Conservation (phyloP, 2,329 filamentous ascomycete genomes). For the Macrophomina phaseolina region DNA sequence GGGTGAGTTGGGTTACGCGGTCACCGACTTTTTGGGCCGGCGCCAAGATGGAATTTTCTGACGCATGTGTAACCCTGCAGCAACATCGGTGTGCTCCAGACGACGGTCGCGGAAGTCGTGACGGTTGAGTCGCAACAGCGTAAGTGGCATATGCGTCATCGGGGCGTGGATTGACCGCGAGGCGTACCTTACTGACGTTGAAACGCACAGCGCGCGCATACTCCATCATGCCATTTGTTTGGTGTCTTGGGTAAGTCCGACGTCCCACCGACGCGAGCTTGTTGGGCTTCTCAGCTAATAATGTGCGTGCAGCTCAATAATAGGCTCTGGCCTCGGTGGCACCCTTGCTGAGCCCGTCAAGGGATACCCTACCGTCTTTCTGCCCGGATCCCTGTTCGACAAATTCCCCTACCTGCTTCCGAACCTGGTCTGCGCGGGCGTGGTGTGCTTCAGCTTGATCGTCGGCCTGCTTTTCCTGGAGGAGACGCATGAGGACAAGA, state of each 20-base stretch:
- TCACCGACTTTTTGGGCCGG: conserved; percentile 25
- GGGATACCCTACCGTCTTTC: conserved; percentile 78
- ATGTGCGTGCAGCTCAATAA: conserved; percentile 70
- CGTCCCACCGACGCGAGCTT: conserved; percentile 23
- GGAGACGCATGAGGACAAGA: conserved; percentile 88
- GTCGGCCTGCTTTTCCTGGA: conserved; percentile 88
- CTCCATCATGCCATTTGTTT: conserved; percentile 97
- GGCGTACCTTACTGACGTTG: conserved; percentile 34
- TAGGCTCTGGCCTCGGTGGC: conserved; percentile 90
- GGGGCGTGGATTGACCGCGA: conserved; percentile 20
- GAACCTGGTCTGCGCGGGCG: conserved; percentile 85
- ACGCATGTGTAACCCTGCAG: conserved; percentile 51
- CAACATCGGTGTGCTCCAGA: conserved; percentile 94
- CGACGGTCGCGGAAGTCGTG: conserved; percentile 91
- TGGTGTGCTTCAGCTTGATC: conserved; percentile 76
- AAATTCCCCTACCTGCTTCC: conserved; percentile 88
- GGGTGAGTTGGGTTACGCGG: conserved; percentile 64
- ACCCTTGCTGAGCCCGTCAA: conserved; percentile 84
- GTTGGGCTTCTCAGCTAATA: conserved; percentile 31
- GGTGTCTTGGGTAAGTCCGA: conserved; percentile 79
- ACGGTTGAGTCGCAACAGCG: conserved; percentile 92
- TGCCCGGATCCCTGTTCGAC: conserved; percentile 78
- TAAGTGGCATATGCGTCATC: conserved; percentile 52
- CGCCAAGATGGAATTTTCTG: conserved; percentile 30
- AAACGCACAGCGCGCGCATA: conserved; percentile 76